These are phyloP conservation scores for Phallus indusiatus DNA, from an alignment of 768 basidiomycete species.

Conservation along the genomic window DNA sequence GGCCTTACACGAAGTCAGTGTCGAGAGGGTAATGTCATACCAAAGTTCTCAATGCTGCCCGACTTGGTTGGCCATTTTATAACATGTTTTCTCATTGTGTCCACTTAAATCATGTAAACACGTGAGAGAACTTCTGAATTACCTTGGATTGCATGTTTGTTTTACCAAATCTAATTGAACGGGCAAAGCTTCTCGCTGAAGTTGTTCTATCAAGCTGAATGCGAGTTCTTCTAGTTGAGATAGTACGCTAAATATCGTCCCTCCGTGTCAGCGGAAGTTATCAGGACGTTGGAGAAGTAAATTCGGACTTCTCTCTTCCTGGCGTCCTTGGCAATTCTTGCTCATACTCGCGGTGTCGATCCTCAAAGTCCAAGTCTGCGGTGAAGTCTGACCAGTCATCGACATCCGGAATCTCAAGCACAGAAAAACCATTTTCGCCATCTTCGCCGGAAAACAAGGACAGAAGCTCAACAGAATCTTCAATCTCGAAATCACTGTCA, in stretches of 20 bases:
- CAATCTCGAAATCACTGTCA: not conserved
- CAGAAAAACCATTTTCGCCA: not conserved
- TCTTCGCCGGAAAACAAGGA: not conserved
- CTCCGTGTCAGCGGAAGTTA: not conserved
- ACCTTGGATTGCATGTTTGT: not conserved
- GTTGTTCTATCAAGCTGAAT: not conserved
- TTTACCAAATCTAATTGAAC: not conserved
- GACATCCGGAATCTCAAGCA: not conserved
- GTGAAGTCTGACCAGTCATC: not conserved
- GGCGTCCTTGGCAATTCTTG: not conserved
- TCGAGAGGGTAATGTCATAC: constrained; percentile 18
- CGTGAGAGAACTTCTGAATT: not conserved
- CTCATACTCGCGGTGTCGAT: not conserved
- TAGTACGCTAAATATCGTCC: not conserved
- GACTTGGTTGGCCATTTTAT: constrained; percentile 8
- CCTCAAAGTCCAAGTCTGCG: not conserved
- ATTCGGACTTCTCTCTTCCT: not conserved
- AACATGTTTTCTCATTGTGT: constrained; percentile 4
- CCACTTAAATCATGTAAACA: not conserved
- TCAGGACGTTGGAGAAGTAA: not conserved
- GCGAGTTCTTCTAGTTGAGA: not conserved
- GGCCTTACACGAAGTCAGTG: not conserved
- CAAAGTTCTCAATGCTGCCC: constrained; percentile 31
- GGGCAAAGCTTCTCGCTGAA: not conserved
- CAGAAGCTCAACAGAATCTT: not conserved